A percentile compares a stretch with the other conserved stretches of the same genome.
phyloP scores from a whole-genome alignment of 1,284 basidiomycete species.

The Caloboletus inedulis region DNA sequence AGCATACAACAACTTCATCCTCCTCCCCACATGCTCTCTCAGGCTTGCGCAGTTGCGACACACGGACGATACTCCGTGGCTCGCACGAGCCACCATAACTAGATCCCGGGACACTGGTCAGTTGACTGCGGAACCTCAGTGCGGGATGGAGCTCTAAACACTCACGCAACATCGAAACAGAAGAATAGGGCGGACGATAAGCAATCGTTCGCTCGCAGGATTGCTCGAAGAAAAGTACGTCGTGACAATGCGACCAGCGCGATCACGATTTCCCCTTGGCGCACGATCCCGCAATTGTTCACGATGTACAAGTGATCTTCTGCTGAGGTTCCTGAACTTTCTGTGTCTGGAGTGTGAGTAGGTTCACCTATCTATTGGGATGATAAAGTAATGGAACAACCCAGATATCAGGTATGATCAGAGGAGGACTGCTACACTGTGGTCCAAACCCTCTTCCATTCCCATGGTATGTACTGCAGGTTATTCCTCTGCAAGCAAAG shows the following conservation, averaged over 20 bases:
- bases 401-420: constrained; percentile 2
- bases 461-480: constrained; percentile 32
- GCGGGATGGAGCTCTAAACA: background rate
- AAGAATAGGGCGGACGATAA: background rate
- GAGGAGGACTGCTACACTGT: constrained; percentile 16
- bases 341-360: constrained; percentile 3
- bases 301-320: background rate
- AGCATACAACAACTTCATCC: background rate
- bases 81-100: background rate
- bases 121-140: background rate
- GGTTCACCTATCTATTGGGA: background rate
- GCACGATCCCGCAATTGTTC: background rate
- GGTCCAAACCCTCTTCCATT: constrained; percentile 31
- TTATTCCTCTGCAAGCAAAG: constrained; percentile 17
- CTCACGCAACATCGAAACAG: background rate
- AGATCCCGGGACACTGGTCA: background rate
- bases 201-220: background rate
- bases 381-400: background rate
- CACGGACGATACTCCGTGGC: background rate
- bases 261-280: background rate
- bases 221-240: background rate
- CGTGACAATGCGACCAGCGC: background rate
- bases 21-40: background rate
- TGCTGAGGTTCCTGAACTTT: background rate
- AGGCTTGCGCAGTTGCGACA: background rate